Evolutionary conservation across 179 eudicot genomes (phyloP), one percentile per base, ranked within the genome.

Genomic region (Camellia oleifera): DNA sequence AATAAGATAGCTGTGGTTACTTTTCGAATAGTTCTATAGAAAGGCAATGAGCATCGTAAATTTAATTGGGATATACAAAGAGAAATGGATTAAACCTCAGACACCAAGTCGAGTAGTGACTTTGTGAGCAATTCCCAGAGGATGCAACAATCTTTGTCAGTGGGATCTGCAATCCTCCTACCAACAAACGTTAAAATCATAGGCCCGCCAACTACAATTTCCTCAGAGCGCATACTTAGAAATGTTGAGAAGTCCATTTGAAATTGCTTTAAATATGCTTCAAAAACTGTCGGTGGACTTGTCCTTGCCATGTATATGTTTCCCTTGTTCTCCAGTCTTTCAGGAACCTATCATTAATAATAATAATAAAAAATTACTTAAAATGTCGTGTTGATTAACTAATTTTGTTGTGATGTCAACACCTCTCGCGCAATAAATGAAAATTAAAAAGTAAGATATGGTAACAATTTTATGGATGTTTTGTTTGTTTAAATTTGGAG

Each of bases 191-290:
- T 82, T 72, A 92, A 65, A 18, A 91, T 76, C 93, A 91, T 87
- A 17, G 77, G 66, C 0, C 94, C 95, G 17, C 90, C 89, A 9
- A 80, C 73, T n/a, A 87, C 80, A 17, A 91, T 50, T 75, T 93
- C 97, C 63, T 75, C 80, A 0, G 93, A 83, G 23, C 93, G 88
- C 42, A 83, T 78, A 40, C 79, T 78, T 46, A 93, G 65, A 69
- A 93, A 93, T 44, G 53, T 50, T 0, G 81, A 78, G 75, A 92
- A 86, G 73, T 92, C 94, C 13, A 32, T 84, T 70, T 85, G 69
- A 66, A 90, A 93, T 73, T 93, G 97, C 12, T 61, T 60, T 42
- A 81, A 72, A 64, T 91, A 93, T 45, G 93, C 90, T 20, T 80
- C 72, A 4, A 57, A 52, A 17, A 93, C 88, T 44, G 72, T 57